These are phyloP conservation scores for Colletotrichum sidae DNA, from an alignment of 2,329 filamentous ascomycete species.

Conservation along the genomic window DNA sequence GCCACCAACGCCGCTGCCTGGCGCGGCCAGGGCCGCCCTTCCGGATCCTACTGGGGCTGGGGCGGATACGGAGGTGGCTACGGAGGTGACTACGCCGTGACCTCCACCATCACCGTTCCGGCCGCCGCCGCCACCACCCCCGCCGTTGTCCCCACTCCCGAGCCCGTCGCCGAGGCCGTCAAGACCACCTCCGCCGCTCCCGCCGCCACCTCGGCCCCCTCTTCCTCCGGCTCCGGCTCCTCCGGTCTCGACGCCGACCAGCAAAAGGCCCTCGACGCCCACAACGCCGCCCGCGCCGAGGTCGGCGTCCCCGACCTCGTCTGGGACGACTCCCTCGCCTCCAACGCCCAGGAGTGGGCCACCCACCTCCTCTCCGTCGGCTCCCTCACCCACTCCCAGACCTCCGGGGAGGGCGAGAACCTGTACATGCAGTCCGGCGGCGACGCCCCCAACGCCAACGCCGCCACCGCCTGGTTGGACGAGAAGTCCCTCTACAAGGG, in stretches of 20 bases:
- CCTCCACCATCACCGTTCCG: constrained; percentile 18
- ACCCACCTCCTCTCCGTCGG: constrained; percentile 31
- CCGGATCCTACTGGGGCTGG: constrained; percentile 24
- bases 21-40: constrained; percentile 4
- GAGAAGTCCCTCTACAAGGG: constrained; percentile 36
- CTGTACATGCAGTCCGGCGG: constrained; percentile 37
- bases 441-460: constrained; percentile 28
- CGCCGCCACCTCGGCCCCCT: constrained; percentile 11
- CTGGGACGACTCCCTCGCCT: constrained; percentile 45
- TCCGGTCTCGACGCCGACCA: constrained; percentile 34
- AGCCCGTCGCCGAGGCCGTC: constrained; percentile 8
- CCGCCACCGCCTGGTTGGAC: constrained; percentile 30
- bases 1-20: constrained; percentile 35
- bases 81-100: neutral
- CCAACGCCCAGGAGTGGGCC: constrained; percentile 41
- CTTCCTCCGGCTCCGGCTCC: constrained; percentile 22
- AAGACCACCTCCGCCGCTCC: constrained; percentile 41
- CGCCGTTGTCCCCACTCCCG: constrained; percentile 8
- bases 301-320: constrained; percentile 31
- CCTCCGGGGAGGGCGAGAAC: constrained; percentile 34
- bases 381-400: constrained; percentile 35
- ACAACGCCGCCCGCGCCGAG: constrained; percentile 35
- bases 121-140: neutral
- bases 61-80: constrained; percentile 6
- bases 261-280: constrained; percentile 34